Evolutionary conservation across 2,329 filamentous ascomycete genomes (phyloP).

Genomic region (Scedosporium apiospermum): DNA sequence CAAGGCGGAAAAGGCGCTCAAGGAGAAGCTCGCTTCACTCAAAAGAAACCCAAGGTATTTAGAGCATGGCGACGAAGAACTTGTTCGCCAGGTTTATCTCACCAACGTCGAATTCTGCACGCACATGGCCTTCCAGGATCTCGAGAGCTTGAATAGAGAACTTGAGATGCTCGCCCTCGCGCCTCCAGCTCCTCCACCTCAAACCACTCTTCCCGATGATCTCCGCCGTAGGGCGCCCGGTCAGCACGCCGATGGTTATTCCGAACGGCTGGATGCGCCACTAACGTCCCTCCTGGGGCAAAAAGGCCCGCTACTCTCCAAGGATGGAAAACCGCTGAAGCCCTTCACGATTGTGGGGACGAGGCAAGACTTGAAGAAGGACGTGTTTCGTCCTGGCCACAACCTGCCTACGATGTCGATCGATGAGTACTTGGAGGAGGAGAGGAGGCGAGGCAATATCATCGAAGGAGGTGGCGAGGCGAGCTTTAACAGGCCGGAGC

Average conservation of each 20-base stretch:
- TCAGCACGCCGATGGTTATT: constrained; percentile 43
- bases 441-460: constrained; percentile 73
- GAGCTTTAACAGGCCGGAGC: constrained; percentile 56
- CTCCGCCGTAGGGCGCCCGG: constrained; percentile 20
- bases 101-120: constrained; percentile 63
- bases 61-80: constrained; percentile 62
- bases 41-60: constrained; percentile 25
- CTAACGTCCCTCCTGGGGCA: constrained; percentile 38
- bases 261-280: constrained; percentile 63
- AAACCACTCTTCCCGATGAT: constrained; percentile 33
- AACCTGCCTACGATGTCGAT: constrained; percentile 96
- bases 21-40: constrained; percentile 62
- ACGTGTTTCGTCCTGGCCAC: constrained; percentile 84
- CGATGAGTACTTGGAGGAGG: constrained; percentile 94
- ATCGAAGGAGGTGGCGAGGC: constrained; percentile 83
- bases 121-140: constrained; percentile 72
- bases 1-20: constrained; percentile 75
- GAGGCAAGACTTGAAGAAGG: constrained; percentile 63
- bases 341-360: constrained; percentile 81
- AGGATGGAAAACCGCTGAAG: constrained; percentile 73
- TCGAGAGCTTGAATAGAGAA: constrained; percentile 84
- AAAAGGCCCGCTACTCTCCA: constrained; percentile 66
- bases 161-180: constrained; percentile 71
- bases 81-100: constrained; percentile 69
- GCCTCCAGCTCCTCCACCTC: constrained; percentile 41